A percentile compares a stretch with the other conserved stretches of the same genome.
Evolutionary conservation across 2,329 filamentous ascomycete genomes (phyloP).

Genomic region (Periconia macrospinosa): DNA sequence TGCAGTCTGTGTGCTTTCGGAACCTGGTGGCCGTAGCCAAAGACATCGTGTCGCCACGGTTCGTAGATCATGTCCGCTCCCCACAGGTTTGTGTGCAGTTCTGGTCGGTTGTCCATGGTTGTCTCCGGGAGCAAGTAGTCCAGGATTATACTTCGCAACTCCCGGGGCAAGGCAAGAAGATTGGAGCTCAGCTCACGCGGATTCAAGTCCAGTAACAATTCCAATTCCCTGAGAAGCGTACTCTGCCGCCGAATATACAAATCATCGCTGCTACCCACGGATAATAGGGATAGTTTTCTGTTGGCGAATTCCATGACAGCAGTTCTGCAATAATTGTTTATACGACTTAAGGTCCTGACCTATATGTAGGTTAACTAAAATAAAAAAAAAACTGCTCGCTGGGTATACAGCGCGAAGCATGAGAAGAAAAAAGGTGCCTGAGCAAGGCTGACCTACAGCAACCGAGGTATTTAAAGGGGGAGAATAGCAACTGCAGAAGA

Average conservation of each 20-base stretch:
- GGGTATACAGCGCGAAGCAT: too few relatives aligned
- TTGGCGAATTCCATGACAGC: conserved; percentile 5
- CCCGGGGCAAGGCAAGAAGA: conserved; percentile 33
- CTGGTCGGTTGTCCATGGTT: conserved; percentile 17
- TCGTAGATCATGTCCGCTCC: conserved; percentile 37
- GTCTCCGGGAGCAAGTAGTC: conserved; percentile 27
- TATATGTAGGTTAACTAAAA: too few relatives aligned
- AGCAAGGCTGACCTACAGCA: too few relatives aligned
- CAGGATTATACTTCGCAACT: conserved; percentile 31
- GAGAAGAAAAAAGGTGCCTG: too few relatives aligned
- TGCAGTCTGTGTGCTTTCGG: conserved; percentile 21
- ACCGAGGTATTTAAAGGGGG: too few relatives aligned
- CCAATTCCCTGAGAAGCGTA: conserved; percentile 35
- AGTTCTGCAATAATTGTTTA: too few relatives aligned
- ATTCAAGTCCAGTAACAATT: conserved; percentile 36
- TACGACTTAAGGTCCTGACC: too few relatives aligned
- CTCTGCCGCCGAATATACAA: conserved; percentile 35
- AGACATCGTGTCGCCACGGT: conserved; percentile 38
- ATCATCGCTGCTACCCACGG: conserved; percentile 30
- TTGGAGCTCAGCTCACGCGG: conserved; percentile 35
- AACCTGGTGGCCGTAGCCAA: conserved; percentile 32
- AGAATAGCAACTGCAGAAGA: too few relatives aligned
- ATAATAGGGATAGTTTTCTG: conserved; percentile 28
- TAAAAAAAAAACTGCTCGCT: too few relatives aligned
- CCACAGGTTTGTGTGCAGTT: conserved; percentile 40